phyloP scores from a whole-genome alignment of 495 filamentous ascomycete species.

The Lindgomyces ingoldianus region DNA sequence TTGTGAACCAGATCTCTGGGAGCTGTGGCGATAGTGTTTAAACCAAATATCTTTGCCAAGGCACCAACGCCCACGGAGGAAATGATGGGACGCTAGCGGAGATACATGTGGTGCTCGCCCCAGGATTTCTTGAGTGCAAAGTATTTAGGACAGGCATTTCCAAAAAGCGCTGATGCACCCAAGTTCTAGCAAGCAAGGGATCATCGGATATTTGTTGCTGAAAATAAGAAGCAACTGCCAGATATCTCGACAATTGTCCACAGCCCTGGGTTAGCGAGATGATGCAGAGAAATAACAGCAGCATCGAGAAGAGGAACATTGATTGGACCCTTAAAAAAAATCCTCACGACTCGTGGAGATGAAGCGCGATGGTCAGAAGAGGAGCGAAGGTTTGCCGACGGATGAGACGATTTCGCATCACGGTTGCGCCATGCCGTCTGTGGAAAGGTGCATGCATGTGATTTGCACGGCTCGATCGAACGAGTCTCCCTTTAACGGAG shows the following conservation, averaged over 20 bases:
- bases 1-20: too few species aligned
- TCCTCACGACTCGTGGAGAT: slow-evolving; percentile 32
- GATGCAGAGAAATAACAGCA: too few species aligned
- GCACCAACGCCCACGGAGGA: neutral
- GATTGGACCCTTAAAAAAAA: neutral
- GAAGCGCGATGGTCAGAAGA: slow-evolving; percentile 23
- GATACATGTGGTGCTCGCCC: neutral
- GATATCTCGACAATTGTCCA: too few species aligned
- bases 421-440: neutral
- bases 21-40: neutral
- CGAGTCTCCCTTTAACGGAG: slow-evolving; percentile 3
- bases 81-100: neutral
- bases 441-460: neutral
- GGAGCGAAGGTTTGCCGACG: slow-evolving; percentile 21
- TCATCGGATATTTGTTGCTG: too few species aligned
- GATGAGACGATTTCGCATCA: neutral
- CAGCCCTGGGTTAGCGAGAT: too few species aligned
- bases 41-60: neutral
- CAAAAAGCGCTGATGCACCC: neutral
- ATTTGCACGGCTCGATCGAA: neutral
- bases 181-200: too few species aligned
- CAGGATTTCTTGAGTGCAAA: neutral
- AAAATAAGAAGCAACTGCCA: too few species aligned
- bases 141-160: neutral
- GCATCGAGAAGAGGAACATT: too few species aligned